Percentiles rank a stretch among this genome's conserved stretches.
These are phyloP conservation scores for Miscanthus sacchariflorus DNA, from an alignment of 202 grass and related monocot genomes.

Conservation along the genomic window DNA sequence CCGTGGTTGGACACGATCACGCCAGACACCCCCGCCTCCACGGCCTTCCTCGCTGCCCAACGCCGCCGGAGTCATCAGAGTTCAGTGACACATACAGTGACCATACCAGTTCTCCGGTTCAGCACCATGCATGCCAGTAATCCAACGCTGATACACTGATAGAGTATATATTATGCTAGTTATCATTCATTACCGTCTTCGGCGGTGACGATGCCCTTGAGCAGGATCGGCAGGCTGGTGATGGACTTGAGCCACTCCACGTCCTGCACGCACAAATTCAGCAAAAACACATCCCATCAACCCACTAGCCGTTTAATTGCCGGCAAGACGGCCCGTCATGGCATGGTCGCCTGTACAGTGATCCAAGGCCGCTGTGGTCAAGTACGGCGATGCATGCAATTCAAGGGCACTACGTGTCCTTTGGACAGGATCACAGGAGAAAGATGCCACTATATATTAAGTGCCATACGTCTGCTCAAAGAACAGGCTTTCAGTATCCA, in stretches of 20 bases:
- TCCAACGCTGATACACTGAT: too few species aligned
- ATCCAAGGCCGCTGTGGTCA: neutral
- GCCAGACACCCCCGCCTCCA: constrained; percentile 60
- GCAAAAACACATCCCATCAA: neutral
- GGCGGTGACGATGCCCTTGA: constrained; percentile 86
- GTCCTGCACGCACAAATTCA: constrained; percentile 52
- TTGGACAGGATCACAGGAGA: too few species aligned
- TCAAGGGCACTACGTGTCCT: too few species aligned
- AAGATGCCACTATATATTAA: neutral
- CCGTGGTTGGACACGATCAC: constrained; percentile 95
- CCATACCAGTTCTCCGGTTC: neutral
- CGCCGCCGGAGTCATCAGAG: neutral
- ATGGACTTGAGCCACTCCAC: constrained; percentile 89
- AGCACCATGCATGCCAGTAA: neutral
- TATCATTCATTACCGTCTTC: constrained; percentile 64
- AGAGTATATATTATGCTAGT: neutral
- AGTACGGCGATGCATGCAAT: too few species aligned
- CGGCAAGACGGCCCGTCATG: neutral
- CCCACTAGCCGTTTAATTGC: neutral
- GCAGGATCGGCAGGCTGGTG: constrained; percentile 72
- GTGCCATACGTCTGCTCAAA: constrained; percentile 9
- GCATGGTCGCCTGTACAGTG: neutral
- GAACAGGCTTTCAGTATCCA: constrained; percentile 17
- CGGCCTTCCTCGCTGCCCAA: constrained; percentile 62
- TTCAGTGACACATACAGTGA: neutral